phyloP scores from a whole-genome alignment of 106 monocot genomes.

The Cymbidium sinense region DNA sequence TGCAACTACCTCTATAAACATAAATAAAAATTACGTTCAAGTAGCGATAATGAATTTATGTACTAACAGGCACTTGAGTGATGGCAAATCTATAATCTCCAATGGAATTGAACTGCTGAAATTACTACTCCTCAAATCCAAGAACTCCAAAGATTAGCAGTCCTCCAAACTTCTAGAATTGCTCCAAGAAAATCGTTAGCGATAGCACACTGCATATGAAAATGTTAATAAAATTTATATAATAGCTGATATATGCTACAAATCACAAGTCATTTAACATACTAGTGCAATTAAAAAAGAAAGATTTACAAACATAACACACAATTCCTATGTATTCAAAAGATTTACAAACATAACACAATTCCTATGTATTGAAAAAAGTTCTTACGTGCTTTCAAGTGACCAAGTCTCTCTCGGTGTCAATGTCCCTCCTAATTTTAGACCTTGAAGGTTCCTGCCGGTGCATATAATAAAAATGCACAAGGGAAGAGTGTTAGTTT shows the following conservation, averaged over 20 bases:
- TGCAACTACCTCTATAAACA: background rate
- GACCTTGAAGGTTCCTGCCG: slow-evolving; percentile 44
- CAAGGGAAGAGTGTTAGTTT: too few relatives aligned
- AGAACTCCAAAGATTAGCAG: slow-evolving; percentile 53
- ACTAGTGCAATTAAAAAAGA: background rate
- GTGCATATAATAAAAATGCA: slow-evolving; percentile 12
- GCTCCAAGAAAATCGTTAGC: slow-evolving; percentile 49
- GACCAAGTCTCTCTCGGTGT: slow-evolving; percentile 49
- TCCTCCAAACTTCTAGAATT: slow-evolving; percentile 60
- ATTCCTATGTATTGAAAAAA: too few relatives aligned
- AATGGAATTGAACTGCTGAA: slow-evolving; percentile 55
- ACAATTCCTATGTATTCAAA: too few relatives aligned
- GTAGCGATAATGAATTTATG: background rate
- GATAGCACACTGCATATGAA: slow-evolving; percentile 30
- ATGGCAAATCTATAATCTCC: slow-evolving; percentile 46
- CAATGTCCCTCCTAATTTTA: slow-evolving; percentile 46
- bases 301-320: too few relatives aligned
- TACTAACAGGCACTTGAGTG: slow-evolving; percentile 70
- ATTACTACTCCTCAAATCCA: slow-evolving; percentile 64
- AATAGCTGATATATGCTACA: background rate
- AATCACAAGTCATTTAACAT: background rate
- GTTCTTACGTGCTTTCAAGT: slow-evolving; percentile 51
- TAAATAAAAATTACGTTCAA: background rate
- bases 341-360: too few relatives aligned
- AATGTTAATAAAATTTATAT: background rate